These are phyloP conservation scores for Rhododendron ovatum DNA, from an alignment of 148 eudicot species.

Conservation along the genomic window DNA sequence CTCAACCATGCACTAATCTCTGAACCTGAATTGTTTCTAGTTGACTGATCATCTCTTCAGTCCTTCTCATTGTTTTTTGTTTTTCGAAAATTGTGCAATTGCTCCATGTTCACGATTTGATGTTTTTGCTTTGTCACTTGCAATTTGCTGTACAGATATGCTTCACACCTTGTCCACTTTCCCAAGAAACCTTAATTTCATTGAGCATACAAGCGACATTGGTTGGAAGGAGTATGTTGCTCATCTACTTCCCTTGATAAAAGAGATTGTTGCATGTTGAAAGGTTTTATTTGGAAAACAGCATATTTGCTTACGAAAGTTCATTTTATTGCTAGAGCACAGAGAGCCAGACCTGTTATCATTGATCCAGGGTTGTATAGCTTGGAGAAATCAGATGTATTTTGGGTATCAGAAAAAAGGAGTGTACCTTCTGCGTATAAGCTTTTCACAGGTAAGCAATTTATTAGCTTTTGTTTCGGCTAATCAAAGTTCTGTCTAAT, in stretches of 20 bases:
- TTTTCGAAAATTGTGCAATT: neutral
- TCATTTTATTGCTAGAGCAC: slow-evolving; percentile 27
- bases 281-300: neutral
- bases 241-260: slow-evolving; percentile 17
- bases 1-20: neutral
- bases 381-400: slow-evolving; percentile 52
- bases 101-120: neutral
- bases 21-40: neutral
- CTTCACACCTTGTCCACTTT: slow-evolving; percentile 59
- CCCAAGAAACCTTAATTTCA: slow-evolving; percentile 58
- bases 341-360: slow-evolving; percentile 64
- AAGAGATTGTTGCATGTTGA: neutral
- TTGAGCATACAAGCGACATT: slow-evolving; percentile 73
- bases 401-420: slow-evolving; percentile 51
- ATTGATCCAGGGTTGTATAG: slow-evolving; percentile 63
- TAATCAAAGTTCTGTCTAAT: neutral
- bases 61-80: neutral
- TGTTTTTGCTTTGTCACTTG: neutral
- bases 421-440: slow-evolving; percentile 65
- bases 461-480: neutral
- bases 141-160: slow-evolving; percentile 40
- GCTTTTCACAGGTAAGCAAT: slow-evolving; percentile 55
- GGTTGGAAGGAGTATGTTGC: slow-evolving; percentile 79
- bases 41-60: neutral
- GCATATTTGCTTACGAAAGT: neutral